Evolutionary conservation across 2,329 filamentous ascomycete genomes (phyloP).

Genomic region (Sporothrix protearum): DNA sequence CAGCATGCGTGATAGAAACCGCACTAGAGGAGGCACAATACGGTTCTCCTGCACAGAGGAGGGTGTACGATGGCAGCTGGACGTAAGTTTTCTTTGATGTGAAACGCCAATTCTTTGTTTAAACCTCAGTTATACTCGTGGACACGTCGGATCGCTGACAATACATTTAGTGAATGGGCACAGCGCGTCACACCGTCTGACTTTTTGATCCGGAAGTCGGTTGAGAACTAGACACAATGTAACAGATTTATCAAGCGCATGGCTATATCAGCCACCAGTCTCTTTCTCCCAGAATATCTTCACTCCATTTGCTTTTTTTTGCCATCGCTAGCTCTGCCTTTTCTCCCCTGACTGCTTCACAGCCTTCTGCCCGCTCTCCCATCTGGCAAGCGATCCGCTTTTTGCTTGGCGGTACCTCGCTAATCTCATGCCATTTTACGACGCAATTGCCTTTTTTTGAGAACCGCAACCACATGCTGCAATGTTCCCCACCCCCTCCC

Average conservation of each 20-base stretch:
- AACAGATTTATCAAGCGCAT: background rate
- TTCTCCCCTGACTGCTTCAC: background rate
- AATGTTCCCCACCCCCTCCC: background rate
- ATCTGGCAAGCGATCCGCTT: background rate
- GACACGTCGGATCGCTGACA: background rate
- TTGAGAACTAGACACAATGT: background rate
- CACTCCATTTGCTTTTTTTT: background rate
- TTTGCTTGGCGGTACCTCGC: background rate
- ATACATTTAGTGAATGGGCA: constrained; percentile 28
- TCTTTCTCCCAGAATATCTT: background rate
- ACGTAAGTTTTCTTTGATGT: constrained; percentile 61
- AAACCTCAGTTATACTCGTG: background rate
- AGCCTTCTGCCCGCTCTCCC: background rate
- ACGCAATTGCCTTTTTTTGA: background rate
- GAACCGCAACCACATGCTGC: background rate
- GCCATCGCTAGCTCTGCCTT: background rate
- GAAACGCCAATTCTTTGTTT: background rate
- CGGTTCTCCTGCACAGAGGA: constrained; percentile 62
- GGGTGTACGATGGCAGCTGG: constrained; percentile 95
- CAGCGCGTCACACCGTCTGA: constrained; percentile 28
- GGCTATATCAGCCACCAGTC: background rate
- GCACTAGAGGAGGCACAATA: constrained; percentile 76
- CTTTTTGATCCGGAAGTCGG: constrained; percentile 24
- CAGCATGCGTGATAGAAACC: constrained; percentile 84
- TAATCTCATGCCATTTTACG: background rate